Evolutionary conservation across 2,329 filamentous ascomycete species (phyloP), one percentile per base, ranked within the genome.

Genomic region (Phialophora verrucosa): DNA sequence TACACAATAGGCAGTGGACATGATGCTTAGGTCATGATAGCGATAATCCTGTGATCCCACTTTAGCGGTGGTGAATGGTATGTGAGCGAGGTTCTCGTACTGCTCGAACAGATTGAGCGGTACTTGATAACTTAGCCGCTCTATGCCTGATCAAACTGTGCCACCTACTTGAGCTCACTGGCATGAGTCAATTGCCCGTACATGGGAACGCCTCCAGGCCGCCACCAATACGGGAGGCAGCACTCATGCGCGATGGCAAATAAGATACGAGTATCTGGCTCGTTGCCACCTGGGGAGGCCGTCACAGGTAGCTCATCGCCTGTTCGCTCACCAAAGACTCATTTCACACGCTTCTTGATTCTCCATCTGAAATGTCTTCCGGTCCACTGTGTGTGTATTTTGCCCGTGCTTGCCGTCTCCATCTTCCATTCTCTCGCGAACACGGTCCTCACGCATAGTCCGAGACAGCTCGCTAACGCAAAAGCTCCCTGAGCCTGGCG

Each of bases 1-100:
- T 58, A 58, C 32, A 58, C 55, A 58, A 58, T 42, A 58, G 55
- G 55, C 32, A 58, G 55, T 29, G 25, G n/a, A 55, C 53, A 17
- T 55, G 53, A 55, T 55, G 53, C 53, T 55, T 31, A 55, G 53
- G 53, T 55, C 53, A 55, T 32, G 25, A 23, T 55, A 25, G n/a
- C 53, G 27, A 55, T 55, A 35, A 55, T 51, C 32, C 10, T 35
- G 32, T 35, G 32, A 35, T 35, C 49, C 49, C 49, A 51, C 49
- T n/a, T 10, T 7, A 20, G 38, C 38, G 38, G 38, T 44, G 38
- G 38, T 44, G 38, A 44, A 44, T 7, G 38, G 17, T 44, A 44
- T 4, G 38, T 44, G 38, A 44, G 38, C 17, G 38, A 44, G 3
- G 38, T 17, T 8, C 38, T 8, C 5, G 38, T 6, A 44, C 38